Percentiles rank a stretch among this genome's conserved stretches.
Conservation (phyloP, 345 rosid genomes). For the rapeseed (Brassica napus) region DNA sequence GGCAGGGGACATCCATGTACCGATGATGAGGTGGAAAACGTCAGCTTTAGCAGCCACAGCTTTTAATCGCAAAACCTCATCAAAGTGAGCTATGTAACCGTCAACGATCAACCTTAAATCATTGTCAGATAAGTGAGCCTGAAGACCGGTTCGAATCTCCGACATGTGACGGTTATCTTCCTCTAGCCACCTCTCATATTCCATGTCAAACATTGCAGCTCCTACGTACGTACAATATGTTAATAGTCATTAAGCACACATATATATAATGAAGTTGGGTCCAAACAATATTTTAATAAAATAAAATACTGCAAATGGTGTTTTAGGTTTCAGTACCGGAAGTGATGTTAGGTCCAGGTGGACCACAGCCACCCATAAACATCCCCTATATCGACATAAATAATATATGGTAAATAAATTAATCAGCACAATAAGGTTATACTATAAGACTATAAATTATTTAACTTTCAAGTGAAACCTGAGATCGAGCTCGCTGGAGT, state of each 20-base stretch:
- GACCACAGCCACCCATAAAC: constrained; percentile 77
- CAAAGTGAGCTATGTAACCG: constrained; percentile 78
- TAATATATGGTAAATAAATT: not conserved
- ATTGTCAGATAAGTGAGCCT: constrained; percentile 72
- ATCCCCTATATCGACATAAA: constrained; percentile 60
- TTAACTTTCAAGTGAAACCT: constrained; percentile 47
- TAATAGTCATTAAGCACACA: not conserved
- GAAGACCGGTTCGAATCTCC: constrained; percentile 72
- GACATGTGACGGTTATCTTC: constrained; percentile 85
- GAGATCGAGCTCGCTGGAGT: constrained; percentile 91
- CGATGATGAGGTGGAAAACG: constrained; percentile 82
- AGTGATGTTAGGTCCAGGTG: constrained; percentile 69
- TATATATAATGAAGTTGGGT: not conserved
- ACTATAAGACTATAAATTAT: not conserved
- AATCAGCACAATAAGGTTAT: not conserved
- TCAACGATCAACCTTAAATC: constrained; percentile 74
- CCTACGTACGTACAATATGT: constrained; percentile 43
- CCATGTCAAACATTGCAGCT: constrained; percentile 91
- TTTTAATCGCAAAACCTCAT: constrained; percentile 78
- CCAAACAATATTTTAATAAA: not conserved
- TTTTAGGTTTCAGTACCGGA: constrained; percentile 57
- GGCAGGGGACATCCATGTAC: constrained; percentile 85
- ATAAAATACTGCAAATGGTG: constrained; percentile 3
- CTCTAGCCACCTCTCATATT: constrained; percentile 90
- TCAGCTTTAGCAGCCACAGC: constrained; percentile 73